Evolutionary conservation across 2,329 filamentous ascomycete species (phyloP).

Genomic region (Fusarium vanettenii): DNA sequence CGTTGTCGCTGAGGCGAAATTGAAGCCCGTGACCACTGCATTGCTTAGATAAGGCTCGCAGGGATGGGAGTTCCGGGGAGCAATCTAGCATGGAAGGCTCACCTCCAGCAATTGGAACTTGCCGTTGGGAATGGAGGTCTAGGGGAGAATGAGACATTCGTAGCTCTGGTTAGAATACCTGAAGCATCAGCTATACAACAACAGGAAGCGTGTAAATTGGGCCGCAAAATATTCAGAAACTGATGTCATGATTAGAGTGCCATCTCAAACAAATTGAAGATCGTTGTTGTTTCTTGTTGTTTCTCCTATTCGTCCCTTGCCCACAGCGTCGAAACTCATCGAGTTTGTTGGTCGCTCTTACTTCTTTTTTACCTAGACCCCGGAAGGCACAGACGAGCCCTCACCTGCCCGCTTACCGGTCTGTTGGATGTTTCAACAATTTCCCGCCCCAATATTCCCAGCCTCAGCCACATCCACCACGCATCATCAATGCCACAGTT

Average conservation of each 20-base stretch:
- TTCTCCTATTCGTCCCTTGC: neutral
- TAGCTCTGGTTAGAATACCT: neutral
- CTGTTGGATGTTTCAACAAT: neutral
- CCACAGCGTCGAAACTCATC: neutral
- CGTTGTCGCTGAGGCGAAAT: slow-evolving; percentile 1
- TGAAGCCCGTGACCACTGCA: neutral
- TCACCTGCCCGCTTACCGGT: neutral
- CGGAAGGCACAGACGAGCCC: neutral
- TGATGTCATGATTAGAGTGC: neutral
- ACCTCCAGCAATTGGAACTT: neutral
- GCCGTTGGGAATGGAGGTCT: neutral
- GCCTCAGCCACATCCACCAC: slow-evolving; percentile 2
- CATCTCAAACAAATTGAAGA: neutral
- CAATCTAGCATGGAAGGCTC: neutral
- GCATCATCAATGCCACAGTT: neutral
- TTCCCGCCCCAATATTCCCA: slow-evolving; percentile 9
- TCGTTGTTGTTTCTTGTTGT: neutral
- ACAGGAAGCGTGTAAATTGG: neutral
- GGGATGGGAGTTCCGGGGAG: neutral
- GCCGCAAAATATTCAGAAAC: neutral
- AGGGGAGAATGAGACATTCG: neutral
- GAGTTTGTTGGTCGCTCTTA: neutral
- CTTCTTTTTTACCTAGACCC: neutral
- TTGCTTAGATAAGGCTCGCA: slow-evolving; percentile 6
- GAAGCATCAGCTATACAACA: neutral